phyloP scores from a whole-genome alignment of 139 green algal species.

The Diplosphaera chodatii region DNA sequence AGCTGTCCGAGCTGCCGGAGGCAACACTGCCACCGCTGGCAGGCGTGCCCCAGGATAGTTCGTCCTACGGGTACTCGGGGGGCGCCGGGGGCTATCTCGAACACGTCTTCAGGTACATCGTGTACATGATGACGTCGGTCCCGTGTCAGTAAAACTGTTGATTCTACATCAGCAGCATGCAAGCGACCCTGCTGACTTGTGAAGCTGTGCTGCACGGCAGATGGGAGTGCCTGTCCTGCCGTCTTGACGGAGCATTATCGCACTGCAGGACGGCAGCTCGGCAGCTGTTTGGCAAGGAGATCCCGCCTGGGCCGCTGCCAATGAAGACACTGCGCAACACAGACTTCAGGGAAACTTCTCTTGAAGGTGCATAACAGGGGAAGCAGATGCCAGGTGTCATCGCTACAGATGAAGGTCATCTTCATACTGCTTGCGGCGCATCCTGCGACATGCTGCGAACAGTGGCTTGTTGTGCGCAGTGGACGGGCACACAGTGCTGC shows the following conservation, averaged over 20 bases:
- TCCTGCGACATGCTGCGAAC: not conserved
- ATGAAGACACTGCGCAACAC: slow-evolving; percentile 54
- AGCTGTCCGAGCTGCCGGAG: slow-evolving; percentile 7
- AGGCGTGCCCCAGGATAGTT: not conserved
- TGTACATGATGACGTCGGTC: too few relatives aligned
- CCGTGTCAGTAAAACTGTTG: too few relatives aligned
- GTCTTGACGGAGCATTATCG: too few relatives aligned
- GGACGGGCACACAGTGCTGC: slow-evolving; percentile 47
- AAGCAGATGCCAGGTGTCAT: too few relatives aligned
- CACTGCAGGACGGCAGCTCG: slow-evolving; percentile 42
- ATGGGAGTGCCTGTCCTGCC: too few relatives aligned
- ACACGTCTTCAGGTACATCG: slow-evolving; percentile 51
- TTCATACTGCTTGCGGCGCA: too few relatives aligned
- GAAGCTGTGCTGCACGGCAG: too few relatives aligned
- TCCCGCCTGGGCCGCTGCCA: slow-evolving; percentile 60
- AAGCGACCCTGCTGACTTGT: too few relatives aligned
- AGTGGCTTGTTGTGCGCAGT: too few relatives aligned
- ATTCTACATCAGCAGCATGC: too few relatives aligned
- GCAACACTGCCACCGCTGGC: slow-evolving; percentile 25
- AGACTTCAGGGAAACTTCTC: slow-evolving; percentile 63
- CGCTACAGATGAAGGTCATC: too few relatives aligned
- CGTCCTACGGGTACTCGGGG: slow-evolving; percentile 43
- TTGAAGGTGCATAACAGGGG: slow-evolving; percentile 16
- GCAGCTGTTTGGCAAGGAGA: slow-evolving; percentile 56
- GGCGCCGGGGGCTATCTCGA: slow-evolving; percentile 84